Evolutionary conservation across 2,329 filamentous ascomycete genomes (phyloP).

Genomic region (Colletotrichum musae): DNA sequence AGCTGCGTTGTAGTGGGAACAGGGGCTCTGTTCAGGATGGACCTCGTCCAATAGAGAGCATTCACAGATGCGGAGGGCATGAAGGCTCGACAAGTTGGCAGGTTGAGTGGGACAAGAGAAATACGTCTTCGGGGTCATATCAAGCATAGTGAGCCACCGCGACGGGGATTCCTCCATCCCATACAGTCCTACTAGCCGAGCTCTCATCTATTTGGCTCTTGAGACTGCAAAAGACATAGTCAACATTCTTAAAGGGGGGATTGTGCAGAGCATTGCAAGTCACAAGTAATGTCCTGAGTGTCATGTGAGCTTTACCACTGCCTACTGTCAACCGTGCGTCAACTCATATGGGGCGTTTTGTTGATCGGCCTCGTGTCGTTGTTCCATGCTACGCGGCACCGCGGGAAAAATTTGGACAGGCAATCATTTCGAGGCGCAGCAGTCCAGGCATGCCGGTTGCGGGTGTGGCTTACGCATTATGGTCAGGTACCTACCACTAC

Average conservation of each 20-base stretch:
- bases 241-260: too few relatives aligned
- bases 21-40: not conserved
- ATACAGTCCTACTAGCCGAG: not conserved
- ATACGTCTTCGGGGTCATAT: conserved; percentile 2
- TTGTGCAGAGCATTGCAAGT: too few relatives aligned
- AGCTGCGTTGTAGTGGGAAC: conserved; percentile 1
- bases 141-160: conserved; percentile 6
- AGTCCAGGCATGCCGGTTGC: conserved; percentile 17
- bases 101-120: conserved; percentile 5
- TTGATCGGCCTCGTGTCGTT: not conserved
- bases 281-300: too few relatives aligned
- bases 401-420: not conserved
- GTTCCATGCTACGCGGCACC: not conserved
- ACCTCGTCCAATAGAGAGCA: not conserved
- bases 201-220: too few relatives aligned
- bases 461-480: conserved; percentile 24
- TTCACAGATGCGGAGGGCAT: not conserved
- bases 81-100: conserved; percentile 2
- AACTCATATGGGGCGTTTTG: too few relatives aligned
- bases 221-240: too few relatives aligned
- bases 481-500: not conserved
- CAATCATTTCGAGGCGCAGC: not conserved
- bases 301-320: too few relatives aligned
- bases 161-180: not conserved
- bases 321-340: too few relatives aligned